A percentile compares a stretch with the other conserved stretches of the same genome.
Conservation (phyloP, 192 early-diverging fungal species). For the Coemansia sp. region DNA sequence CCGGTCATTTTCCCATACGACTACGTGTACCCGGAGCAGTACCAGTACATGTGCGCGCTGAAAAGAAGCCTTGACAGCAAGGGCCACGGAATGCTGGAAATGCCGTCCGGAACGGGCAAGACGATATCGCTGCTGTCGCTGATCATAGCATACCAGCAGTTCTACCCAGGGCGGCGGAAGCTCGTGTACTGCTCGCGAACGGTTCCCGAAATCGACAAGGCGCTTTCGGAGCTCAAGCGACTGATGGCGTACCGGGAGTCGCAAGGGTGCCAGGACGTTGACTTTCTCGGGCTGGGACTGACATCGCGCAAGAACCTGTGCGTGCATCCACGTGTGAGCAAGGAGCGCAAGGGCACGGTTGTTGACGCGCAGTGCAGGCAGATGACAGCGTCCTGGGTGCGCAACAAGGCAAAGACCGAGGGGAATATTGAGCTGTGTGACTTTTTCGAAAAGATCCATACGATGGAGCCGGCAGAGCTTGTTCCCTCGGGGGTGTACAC, state of each 20-base stretch:
- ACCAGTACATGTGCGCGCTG: constrained; percentile 95
- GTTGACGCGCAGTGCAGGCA: constrained; percentile 91
- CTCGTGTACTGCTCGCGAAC: constrained; percentile 99
- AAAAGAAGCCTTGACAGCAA: constrained; percentile 90
- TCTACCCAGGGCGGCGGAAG: constrained; percentile 89
- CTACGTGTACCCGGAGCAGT: constrained; percentile 99
- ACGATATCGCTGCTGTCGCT: constrained; percentile 93
- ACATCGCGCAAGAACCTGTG: constrained; percentile 94
- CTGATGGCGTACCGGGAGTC: constrained; percentile 80
- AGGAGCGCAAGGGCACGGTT: constrained; percentile 80
- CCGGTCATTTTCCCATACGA: constrained; percentile 98
- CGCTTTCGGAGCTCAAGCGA: constrained; percentile 90
- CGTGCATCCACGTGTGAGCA: constrained; percentile 83
- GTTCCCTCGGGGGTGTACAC: constrained; percentile 94
- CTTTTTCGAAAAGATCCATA: constrained; percentile 81
- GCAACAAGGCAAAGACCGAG: constrained; percentile 61
- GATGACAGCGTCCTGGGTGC: constrained; percentile 92
- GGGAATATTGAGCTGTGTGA: constrained; percentile 63
- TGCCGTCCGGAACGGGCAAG: constrained; percentile 99
- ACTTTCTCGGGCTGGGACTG: constrained; percentile 89
- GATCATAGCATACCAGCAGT: constrained; percentile 94
- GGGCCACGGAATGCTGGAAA: constrained; percentile 96
- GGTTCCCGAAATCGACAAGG: constrained; percentile 99
- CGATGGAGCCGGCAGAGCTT: constrained; percentile 52
- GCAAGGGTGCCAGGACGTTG: constrained; percentile 64